These are phyloP conservation scores for Cryphonectria naterciae DNA, from an alignment of 2,329 filamentous ascomycete genomes.

Conservation along the genomic window DNA sequence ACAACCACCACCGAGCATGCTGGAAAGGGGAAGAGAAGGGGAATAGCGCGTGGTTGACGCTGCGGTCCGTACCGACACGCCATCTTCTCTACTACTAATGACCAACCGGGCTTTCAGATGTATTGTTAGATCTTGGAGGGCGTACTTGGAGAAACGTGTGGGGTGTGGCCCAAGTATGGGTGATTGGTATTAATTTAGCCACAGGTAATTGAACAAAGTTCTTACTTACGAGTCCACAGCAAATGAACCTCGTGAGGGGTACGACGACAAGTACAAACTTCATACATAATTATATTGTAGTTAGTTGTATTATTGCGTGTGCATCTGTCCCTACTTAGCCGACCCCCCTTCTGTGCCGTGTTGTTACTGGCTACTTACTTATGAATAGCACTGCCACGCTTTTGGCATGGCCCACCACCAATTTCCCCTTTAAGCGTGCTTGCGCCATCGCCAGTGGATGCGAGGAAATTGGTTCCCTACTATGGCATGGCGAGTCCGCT, in stretches of 20 bases:
- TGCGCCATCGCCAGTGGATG: background rate
- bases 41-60: background rate
- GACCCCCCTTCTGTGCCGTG: background rate
- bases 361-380: background rate
- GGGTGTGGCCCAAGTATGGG: background rate
- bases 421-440: slow-evolving; percentile 5
- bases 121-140: background rate
- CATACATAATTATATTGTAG: no score
- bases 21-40: background rate
- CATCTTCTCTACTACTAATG: background rate
- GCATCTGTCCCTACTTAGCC: background rate
- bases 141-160: background rate
- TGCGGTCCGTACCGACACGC: background rate
- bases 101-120: background rate
- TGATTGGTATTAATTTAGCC: background rate
- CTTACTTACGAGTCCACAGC: background rate
- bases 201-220: background rate
- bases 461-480: slow-evolving; percentile 11
- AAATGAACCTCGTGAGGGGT: background rate
- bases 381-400: background rate
- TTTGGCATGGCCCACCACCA: background rate
- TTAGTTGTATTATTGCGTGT: background rate
- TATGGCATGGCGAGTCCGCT: background rate
- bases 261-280: background rate
- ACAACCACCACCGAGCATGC: background rate